Base-by-base conservation (phyloP, 2,329 filamentous ascomycete species). In the Aspergillus caelatus region DNA sequence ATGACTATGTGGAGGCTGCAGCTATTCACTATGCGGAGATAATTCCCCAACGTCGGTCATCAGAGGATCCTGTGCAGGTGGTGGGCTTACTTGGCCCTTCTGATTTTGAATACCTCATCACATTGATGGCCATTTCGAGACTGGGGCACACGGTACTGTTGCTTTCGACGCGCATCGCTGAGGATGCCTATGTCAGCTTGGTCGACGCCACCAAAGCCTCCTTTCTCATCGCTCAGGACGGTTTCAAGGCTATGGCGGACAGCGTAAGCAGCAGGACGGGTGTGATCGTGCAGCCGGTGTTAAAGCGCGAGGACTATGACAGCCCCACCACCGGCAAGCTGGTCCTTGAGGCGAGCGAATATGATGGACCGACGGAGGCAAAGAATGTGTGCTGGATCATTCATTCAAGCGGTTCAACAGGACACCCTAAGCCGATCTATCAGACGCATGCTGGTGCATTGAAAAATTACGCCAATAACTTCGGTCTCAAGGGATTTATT, bases 341-440 rank as follows among this genome's bases (percentile, higher is more conserved):
- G 9, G 30, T 32, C 11, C 46, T 67, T 14, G 58, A 53, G 9
- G 4, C 53, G 21, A 59, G 65, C 26, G 63, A 62, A 53, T 66
- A 77, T 12, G 68, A 77, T 28, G 62, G 67, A 4, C 26, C 53
- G 6, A 66, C 67, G 8, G 74, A 74, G 60, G 71, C 74, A 52
- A 72, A 69, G 34, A 74, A 78, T 68, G 73, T 78, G 60, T 75
- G 70, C 4, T 79, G 74, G 77, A 82, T 81, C 58, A 77, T 85
- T n/a, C 82, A 84, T 67, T 83, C 81, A 1, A 81, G 78, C 19
- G 87, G 88, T 8, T 87, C 84, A 0, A 89, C 88, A 0, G 87
- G 87, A 0, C 77, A 89, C 0, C 88, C 88, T 0, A 89, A 89
- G 65, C 86, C 87, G 0, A 88, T 90, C 57, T 86, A 81, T 62